Evolutionary conservation across 805 yeast genomes (phyloP).

Genomic region (Zygosaccharomyces lentus): DNA sequence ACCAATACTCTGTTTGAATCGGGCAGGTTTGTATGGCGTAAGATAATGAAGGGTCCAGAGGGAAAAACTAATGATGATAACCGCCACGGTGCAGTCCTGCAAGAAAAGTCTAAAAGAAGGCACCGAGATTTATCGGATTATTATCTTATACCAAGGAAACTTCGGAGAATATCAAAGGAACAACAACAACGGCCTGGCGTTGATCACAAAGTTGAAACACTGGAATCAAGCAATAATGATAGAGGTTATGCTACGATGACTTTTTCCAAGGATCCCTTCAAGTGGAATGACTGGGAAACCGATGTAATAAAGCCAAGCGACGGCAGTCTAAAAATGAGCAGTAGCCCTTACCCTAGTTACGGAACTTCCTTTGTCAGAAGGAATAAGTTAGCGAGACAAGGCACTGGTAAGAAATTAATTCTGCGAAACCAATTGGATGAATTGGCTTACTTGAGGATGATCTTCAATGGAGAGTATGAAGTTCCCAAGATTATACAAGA

Average conservation of each 20-base stretch:
- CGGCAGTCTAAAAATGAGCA: background rate
- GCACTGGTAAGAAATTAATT: constrained; percentile 11
- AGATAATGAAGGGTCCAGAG: constrained; percentile 1
- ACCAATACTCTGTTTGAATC: constrained; percentile 11
- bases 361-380: constrained; percentile 37
- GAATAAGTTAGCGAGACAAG: constrained; percentile 8
- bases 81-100: background rate
- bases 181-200: background rate
- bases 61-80: background rate
- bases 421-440: constrained; percentile 26
- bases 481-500: constrained; percentile 31
- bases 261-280: constrained; percentile 29
- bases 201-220: background rate
- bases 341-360: constrained; percentile 25
- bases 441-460: constrained; percentile 29
- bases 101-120: background rate
- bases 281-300: constrained; percentile 28
- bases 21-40: constrained; percentile 16
- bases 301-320: constrained; percentile 37
- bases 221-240: constrained; percentile 1
- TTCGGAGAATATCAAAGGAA: constrained; percentile 1
- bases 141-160: constrained; percentile 7
- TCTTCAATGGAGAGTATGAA: constrained; percentile 36
- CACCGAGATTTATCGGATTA: background rate
- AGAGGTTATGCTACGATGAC: constrained; percentile 4